Conservation (phyloP, 2,329 filamentous ascomycete species). For the Aspergillus sp. region DNA sequence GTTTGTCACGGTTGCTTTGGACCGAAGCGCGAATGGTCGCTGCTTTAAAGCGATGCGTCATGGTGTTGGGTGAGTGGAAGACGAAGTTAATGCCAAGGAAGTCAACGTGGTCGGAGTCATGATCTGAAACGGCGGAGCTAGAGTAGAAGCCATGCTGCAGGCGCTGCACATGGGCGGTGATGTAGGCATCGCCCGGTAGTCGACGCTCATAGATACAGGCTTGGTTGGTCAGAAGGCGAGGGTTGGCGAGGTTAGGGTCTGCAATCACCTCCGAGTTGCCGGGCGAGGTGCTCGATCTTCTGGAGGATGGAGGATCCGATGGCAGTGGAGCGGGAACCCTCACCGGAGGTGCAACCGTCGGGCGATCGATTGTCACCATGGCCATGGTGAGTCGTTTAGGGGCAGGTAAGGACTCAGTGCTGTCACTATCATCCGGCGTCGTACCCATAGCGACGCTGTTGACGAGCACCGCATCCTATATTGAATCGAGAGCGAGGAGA, state of each 20-base stretch:
- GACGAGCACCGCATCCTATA: neutral
- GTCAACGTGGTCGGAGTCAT: conserved; percentile 44
- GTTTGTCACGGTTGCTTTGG: conserved; percentile 7
- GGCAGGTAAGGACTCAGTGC: neutral
- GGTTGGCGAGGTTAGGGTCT: conserved; percentile 40
- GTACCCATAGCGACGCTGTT: conserved; percentile 4
- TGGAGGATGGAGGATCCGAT: neutral
- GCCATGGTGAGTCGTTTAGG: conserved; percentile 6
- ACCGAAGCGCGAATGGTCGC: conserved; percentile 45
- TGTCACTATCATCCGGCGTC: conserved; percentile 2
- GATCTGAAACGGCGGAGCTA: conserved; percentile 43
- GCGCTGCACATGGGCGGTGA: conserved; percentile 52
- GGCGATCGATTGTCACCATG: conserved; percentile 11
- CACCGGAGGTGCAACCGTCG: neutral
- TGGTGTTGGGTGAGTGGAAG: conserved; percentile 47
- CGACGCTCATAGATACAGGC: conserved; percentile 51
- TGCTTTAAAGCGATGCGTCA: conserved; percentile 48
- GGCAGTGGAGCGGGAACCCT: neutral
- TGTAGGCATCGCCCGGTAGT: conserved; percentile 49
- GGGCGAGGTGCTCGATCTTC: neutral
- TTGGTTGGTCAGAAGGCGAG: conserved; percentile 37
- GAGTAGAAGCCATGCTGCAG: conserved; percentile 52
- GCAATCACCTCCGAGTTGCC: neutral
- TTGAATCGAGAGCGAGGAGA: neutral
- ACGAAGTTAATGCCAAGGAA: conserved; percentile 52